phyloP scores from a whole-genome alignment of 192 early-diverging fungal species.

The Mortierella claussenii region DNA sequence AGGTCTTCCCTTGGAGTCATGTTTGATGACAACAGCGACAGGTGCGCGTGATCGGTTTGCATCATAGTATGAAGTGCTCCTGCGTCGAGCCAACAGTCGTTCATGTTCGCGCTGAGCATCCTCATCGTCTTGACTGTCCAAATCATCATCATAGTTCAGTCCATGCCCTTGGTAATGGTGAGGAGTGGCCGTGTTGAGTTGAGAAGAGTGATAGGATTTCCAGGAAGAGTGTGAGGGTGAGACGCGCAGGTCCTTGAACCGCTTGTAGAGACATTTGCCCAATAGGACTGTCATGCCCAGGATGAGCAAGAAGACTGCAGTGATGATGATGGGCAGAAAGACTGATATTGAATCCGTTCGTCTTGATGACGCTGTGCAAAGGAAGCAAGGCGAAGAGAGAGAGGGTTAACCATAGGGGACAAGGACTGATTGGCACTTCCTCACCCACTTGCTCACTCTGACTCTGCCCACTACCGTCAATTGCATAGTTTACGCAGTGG shows the following conservation, averaged over 20 bases:
- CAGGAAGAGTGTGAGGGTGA: slow-evolving; percentile 17
- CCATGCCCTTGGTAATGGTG: background rate
- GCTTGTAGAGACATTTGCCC: slow-evolving; percentile 34
- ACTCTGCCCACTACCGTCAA: too few relatives aligned
- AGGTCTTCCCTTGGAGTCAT: slow-evolving; percentile 39
- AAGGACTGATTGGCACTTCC: too few relatives aligned
- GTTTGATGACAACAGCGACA: slow-evolving; percentile 29
- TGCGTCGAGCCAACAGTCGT: slow-evolving; percentile 31
- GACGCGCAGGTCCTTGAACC: slow-evolving; percentile 25
- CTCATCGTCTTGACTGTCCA: too few relatives aligned
- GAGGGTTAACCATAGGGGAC: background rate
- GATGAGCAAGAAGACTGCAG: slow-evolving; percentile 23
- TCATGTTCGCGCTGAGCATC: slow-evolving; percentile 17
- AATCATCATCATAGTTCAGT: background rate
- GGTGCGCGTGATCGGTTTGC: slow-evolving; percentile 45
- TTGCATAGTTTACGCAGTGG: too few relatives aligned
- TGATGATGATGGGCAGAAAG: slow-evolving; percentile 25
- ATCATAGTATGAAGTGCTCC: slow-evolving; percentile 45
- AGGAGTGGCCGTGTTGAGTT: background rate
- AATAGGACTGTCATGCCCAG: slow-evolving; percentile 13
- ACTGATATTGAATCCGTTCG: slow-evolving; percentile 28
- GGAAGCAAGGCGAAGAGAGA: background rate
- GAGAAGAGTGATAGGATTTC: slow-evolving; percentile 21
- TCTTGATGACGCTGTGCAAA: slow-evolving; percentile 12
- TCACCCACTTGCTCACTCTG: too few relatives aligned